Base-by-base conservation (phyloP, 2,329 filamentous ascomycete genomes). In the Cylindrodendrum hubeiense region DNA sequence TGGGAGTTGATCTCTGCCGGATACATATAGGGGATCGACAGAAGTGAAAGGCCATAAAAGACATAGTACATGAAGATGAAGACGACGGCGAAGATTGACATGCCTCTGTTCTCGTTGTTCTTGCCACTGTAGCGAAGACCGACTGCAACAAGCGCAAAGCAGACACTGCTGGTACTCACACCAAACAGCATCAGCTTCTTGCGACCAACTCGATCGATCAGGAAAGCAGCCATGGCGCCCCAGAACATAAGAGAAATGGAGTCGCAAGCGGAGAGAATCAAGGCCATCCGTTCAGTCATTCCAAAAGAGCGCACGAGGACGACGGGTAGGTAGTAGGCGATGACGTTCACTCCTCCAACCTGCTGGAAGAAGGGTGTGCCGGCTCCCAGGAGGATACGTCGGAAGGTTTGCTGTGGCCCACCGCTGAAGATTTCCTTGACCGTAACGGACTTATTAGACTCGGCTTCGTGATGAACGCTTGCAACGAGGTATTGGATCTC, bases 301-400 rank as follows among this genome's bases (percentile, higher is more conserved):
- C 55, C 47, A n/a, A 52, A 52, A 1, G 49, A 52, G 12, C 30
- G n/a, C 4, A 37, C 30, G 17, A 52, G 33, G 39, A 52, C 19
- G 9, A 52, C 15, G n/a, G 33, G 49, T 2, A 52, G n/a, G 15
- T 52, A 52, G 43, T 71, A 71, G 5, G 63, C 62, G 50, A 73
- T 67, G 9, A 71, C 64, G 47, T 74, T 75, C 50, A 71, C 68
- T 0, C 72, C 73, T 0, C 49, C 50, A 12, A 76, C 67, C 8
- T 77, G 72, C 10, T 77, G 74, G 24, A 75, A 71, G 3, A 69
- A 52, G 12, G 76, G 72, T 0, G 83, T 83, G 0, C 84, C 83
- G 63, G 83, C 83, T 2, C 86, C 85, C 0, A 79, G 74, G 4
- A 69, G 52, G 1, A 71, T 53, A 26, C 69, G 61, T 0, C 63